Conservation (phyloP, 2,329 filamentous ascomycete genomes). For the Tolypocladium sp. region DNA sequence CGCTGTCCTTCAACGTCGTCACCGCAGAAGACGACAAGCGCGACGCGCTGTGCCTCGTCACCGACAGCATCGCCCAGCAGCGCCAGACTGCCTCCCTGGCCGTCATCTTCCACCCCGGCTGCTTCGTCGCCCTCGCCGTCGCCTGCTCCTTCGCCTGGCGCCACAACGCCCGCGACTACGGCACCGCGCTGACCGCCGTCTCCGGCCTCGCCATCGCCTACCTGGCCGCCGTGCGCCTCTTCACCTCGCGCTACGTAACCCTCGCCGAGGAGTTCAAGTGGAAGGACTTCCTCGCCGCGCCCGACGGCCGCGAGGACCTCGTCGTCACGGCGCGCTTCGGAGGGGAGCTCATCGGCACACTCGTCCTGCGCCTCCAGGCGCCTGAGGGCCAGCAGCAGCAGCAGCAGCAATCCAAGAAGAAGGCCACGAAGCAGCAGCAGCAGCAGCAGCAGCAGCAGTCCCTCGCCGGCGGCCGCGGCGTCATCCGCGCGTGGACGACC, state of each 20-base stretch:
- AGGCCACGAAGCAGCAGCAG: neutral
- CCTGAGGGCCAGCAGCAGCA: slow-evolving; percentile 3
- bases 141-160: slow-evolving; percentile 32
- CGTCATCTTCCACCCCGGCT: slow-evolving; percentile 54
- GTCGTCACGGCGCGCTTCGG: slow-evolving; percentile 58
- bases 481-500: slow-evolving; percentile 77
- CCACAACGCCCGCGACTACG: slow-evolving; percentile 35
- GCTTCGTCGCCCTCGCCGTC: slow-evolving; percentile 33
- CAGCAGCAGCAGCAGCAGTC: neutral
- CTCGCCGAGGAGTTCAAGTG: slow-evolving; percentile 54
- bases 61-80: slow-evolving; percentile 77
- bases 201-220: slow-evolving; percentile 54
- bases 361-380: slow-evolving; percentile 54
- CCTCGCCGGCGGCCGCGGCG: slow-evolving; percentile 43
- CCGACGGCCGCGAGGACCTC: slow-evolving; percentile 31
- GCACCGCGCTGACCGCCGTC: slow-evolving; percentile 43
- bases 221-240: slow-evolving; percentile 50
- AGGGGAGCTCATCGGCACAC: slow-evolving; percentile 56
- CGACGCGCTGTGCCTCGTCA: slow-evolving; percentile 61
- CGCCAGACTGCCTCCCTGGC: slow-evolving; percentile 56
- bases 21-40: slow-evolving; percentile 48
- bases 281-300: slow-evolving; percentile 43
- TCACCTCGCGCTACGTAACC: slow-evolving; percentile 52
- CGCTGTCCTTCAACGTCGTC: slow-evolving; percentile 50
- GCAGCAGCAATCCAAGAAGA: neutral